Evolutionary conservation across 495 filamentous ascomycete genomes (phyloP).

Genomic region (Aspergillus carlsbadensis): DNA sequence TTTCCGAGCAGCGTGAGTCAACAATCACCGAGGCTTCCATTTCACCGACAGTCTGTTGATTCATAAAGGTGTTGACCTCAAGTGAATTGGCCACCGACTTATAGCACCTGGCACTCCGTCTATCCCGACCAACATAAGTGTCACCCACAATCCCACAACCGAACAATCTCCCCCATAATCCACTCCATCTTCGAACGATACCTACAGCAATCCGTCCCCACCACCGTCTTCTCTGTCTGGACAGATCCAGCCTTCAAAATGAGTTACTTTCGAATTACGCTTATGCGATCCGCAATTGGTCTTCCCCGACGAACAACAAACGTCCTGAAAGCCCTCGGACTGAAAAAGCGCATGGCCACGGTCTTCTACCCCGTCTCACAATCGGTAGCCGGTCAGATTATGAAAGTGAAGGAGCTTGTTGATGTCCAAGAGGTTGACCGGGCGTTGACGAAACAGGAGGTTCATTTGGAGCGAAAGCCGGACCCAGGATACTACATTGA

Average conservation of each 20-base stretch:
- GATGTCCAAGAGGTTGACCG: constrained; percentile 78
- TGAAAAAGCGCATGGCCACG: constrained; percentile 81
- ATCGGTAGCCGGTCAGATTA: constrained; percentile 89
- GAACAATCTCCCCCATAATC: background rate
- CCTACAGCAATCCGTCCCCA: background rate
- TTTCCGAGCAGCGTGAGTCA: constrained; percentile 5
- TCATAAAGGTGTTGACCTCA: too few relatives aligned
- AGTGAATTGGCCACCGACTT: too few relatives aligned
- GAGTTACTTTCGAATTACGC: constrained; percentile 94
- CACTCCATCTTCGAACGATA: background rate
- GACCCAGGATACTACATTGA: constrained; percentile 87
- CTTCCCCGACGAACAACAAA: constrained; percentile 78
- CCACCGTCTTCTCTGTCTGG: too few relatives aligned
- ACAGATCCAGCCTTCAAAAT: constrained; percentile 45
- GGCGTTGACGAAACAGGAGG: constrained; percentile 67
- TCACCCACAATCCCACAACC: background rate
- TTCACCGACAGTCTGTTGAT: background rate
- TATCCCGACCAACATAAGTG: background rate
- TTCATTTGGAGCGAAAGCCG: constrained; percentile 71
- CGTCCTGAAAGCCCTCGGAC: constrained; percentile 84
- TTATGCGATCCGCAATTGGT: constrained; percentile 90
- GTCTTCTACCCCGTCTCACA: constrained; percentile 89
- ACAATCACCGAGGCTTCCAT: background rate
- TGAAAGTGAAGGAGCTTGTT: constrained; percentile 96
- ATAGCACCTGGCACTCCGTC: background rate